Conservation (phyloP, 495 filamentous ascomycete genomes). For the Aspergillus carlsbadensis region DNA sequence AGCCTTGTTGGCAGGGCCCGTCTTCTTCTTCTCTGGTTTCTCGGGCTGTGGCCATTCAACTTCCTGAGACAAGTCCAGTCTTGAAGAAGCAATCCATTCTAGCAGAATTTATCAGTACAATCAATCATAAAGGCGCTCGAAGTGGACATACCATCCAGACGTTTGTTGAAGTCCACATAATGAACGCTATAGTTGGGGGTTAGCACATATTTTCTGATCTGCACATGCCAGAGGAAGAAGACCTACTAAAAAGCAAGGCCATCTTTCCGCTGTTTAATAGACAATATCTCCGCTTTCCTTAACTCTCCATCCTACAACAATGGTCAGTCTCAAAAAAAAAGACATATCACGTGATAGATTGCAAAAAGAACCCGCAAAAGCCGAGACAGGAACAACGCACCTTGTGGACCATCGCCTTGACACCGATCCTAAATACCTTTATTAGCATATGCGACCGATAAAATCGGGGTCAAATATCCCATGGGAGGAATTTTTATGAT, state of each 20-base stretch:
- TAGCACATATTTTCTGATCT: slow-evolving; percentile 16
- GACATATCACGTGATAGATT: slow-evolving; percentile 39
- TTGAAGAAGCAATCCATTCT: slow-evolving; percentile 83
- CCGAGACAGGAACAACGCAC: slow-evolving; percentile 37
- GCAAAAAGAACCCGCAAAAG: slow-evolving; percentile 14
- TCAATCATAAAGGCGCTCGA: too few species aligned
- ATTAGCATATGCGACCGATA: slow-evolving; percentile 49
- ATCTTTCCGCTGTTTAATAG: slow-evolving; percentile 80
- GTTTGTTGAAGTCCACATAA: slow-evolving; percentile 99
- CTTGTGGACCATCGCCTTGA: slow-evolving; percentile 72
- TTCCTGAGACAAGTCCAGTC: slow-evolving; percentile 77
- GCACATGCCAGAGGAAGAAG: slow-evolving; percentile 8
- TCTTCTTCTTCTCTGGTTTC: slow-evolving; percentile 66
- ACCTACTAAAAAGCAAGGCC: slow-evolving; percentile 79
- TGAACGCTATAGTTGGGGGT: slow-evolving; percentile 64
- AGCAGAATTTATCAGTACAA: slow-evolving; percentile 18
- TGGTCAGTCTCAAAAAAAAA: slow-evolving; percentile 19
- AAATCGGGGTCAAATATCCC: slow-evolving; percentile 25
- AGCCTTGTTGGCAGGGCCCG: slow-evolving; percentile 42
- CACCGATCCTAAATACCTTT: slow-evolving; percentile 58
- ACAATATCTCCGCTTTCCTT: slow-evolving; percentile 90
- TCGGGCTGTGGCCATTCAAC: slow-evolving; percentile 78
- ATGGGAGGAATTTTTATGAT: background rate
- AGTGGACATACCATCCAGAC: slow-evolving; percentile 65
- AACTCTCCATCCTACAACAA: slow-evolving; percentile 69